Evolutionary conservation across 2,329 filamentous ascomycete genomes (phyloP).

Genomic region (Aspergillus ochraceus): DNA sequence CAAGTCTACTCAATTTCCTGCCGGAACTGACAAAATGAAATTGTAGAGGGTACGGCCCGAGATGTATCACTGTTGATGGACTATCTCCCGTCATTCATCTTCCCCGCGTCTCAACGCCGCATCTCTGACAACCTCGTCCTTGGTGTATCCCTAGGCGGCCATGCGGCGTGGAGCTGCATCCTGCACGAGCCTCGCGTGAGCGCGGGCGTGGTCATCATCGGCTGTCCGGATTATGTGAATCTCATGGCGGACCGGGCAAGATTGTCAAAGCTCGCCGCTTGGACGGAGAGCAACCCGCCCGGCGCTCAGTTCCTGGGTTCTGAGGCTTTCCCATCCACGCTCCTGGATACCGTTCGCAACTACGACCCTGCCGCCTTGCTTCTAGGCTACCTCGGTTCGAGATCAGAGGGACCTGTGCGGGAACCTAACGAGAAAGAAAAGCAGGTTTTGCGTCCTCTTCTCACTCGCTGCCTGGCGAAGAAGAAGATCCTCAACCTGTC

Average conservation of each 20-base stretch:
- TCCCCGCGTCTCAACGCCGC: conserved; percentile 50
- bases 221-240: conserved; percentile 83
- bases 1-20: background rate
- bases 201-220: conserved; percentile 78
- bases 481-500: conserved; percentile 57
- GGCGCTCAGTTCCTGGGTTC: conserved; percentile 72
- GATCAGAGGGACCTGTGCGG: conserved; percentile 31
- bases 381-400: conserved; percentile 52
- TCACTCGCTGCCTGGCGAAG: conserved; percentile 46
- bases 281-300: conserved; percentile 54
- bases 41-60: conserved; percentile 62
- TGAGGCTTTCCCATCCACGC: conserved; percentile 69
- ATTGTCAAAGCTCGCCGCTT: conserved; percentile 65
- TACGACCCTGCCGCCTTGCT: conserved; percentile 76
- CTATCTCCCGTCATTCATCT: conserved; percentile 73
- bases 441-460: conserved; percentile 41
- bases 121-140: conserved; percentile 69
- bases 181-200: conserved; percentile 75
- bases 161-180: conserved; percentile 81
- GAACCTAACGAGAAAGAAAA: conserved; percentile 46
- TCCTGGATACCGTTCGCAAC: conserved; percentile 63
- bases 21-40: background rate
- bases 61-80: conserved; percentile 77
- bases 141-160: conserved; percentile 83
- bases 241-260: conserved; percentile 78